Conservation (phyloP, 2,329 filamentous ascomycete species). For the Cladosporium sp. region DNA sequence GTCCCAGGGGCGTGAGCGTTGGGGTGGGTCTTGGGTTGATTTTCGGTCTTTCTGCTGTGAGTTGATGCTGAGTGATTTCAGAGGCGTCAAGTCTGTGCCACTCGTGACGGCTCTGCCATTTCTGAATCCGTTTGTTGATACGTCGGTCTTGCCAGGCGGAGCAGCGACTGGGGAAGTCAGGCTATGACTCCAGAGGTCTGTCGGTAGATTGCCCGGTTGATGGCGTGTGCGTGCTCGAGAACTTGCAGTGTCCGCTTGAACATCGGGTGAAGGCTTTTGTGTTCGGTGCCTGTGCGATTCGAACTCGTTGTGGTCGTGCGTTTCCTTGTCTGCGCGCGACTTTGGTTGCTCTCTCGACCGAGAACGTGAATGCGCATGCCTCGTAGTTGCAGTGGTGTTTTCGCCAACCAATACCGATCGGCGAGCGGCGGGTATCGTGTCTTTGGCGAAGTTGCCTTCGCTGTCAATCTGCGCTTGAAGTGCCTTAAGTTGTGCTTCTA, state of each 20-base stretch:
- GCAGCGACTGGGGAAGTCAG: constrained; percentile 17
- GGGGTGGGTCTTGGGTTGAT: background rate
- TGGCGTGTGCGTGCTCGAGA: constrained; percentile 11
- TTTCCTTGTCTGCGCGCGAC: too few species aligned
- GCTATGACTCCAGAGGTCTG: constrained; percentile 25
- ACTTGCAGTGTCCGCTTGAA: background rate
- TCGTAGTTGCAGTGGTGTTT: background rate
- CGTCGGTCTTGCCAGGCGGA: constrained; percentile 9
- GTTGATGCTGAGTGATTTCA: constrained; percentile 28
- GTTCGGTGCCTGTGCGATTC: background rate
- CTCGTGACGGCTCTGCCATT: constrained; percentile 22
- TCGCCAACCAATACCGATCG: constrained; percentile 3
- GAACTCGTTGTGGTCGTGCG: background rate
- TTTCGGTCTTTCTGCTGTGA: constrained; percentile 18
- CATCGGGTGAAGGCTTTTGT: background rate
- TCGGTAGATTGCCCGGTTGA: constrained; percentile 10
- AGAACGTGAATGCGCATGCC: background rate
- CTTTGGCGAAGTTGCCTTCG: too few species aligned
- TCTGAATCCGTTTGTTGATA: constrained; percentile 12
- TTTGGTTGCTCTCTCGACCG: constrained; percentile 4
- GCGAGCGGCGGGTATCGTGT: too few species aligned
- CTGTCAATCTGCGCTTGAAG: constrained; percentile 30
- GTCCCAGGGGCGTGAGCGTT: background rate
- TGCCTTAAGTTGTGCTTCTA: constrained; percentile 55
- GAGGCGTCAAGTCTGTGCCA: constrained; percentile 23